Base-by-base conservation (phyloP, 352 stramenopile genomes). In the Globisporangium viniferum region DNA sequence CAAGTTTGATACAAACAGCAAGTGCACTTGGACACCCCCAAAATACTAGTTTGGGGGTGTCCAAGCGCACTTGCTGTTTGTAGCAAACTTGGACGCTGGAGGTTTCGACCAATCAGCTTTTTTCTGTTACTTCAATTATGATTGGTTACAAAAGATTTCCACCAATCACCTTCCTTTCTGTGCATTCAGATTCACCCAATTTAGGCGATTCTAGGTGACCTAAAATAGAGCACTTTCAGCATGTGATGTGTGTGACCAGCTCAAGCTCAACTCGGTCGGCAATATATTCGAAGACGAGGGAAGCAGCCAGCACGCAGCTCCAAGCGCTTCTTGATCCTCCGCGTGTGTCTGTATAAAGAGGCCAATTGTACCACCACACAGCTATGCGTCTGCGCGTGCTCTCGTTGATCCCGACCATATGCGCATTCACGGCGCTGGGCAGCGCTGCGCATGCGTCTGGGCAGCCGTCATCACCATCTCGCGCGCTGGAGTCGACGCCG, bases 281-380 rank as follows among this genome's bases (percentile, higher is more conserved):
- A 51, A 51, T 51, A 53, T 46, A 54, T 55, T 27, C 59, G 36
- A 64, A 55, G 59, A 64, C 59, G 59, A 64, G 44, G 15, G 7
- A 22, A 22, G 1, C 18, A 20, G 29, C 18, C 15, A 31, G 18
- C 27, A 14, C 7, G n/a, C 48, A 31, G 20, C 1, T 7, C 20
- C 48, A 55, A 6, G 9, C n/a, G 49, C 49, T 12, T 31, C 6
- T 31, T 56, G n/a, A 15, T 12, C 31, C 8, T 24, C 3, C 58
- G 22, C 24, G 27, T 55, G 24, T 2, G 27, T 41, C 39, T 29
- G 8, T n/a, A 39, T 41, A 55, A 10, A 12, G 31, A 46, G 2
- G 6, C 22, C 24, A 14, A 35, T 18, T 15, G 57, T 6, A 15
- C 27, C 12, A n/a, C 6, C 22, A 53, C 36, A 18, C 2, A 53